These are phyloP conservation scores for Claviceps arundinis DNA, from an alignment of 2,329 filamentous ascomycete genomes.

Conservation along the genomic window DNA sequence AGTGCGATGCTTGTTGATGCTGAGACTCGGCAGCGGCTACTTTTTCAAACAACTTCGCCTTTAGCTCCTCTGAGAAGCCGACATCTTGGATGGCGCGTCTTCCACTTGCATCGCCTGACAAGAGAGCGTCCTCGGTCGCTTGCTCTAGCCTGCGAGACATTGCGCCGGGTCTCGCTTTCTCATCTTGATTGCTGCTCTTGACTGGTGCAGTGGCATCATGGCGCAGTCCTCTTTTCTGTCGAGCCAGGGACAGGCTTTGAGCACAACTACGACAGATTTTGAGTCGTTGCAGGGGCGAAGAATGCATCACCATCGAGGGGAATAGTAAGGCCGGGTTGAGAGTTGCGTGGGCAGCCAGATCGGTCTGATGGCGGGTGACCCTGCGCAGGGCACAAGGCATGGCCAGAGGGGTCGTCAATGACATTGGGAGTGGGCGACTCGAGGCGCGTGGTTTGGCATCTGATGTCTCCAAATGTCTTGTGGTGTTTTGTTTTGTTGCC, in stretches of 20 bases:
- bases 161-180: constrained; percentile 22
- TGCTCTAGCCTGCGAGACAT: constrained; percentile 46
- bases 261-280: not conserved
- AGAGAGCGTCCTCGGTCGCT: constrained; percentile 49
- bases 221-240: not conserved
- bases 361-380: not conserved
- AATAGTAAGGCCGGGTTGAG: not conserved
- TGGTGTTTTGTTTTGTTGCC: no score
- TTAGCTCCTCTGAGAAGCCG: constrained; percentile 51
- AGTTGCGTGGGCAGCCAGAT: not conserved
- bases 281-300: not conserved
- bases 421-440: not conserved
- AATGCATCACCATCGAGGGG: not conserved
- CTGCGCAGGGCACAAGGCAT: not conserved
- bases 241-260: not conserved
- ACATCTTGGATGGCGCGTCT: constrained; percentile 46
- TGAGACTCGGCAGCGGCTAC: constrained; percentile 41
- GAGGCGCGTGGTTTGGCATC: not conserved
- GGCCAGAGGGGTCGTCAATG: not conserved
- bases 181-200: not conserved
- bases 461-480: no score
- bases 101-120: constrained; percentile 46
- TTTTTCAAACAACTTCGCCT: constrained; percentile 41
- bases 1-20: constrained; percentile 19
- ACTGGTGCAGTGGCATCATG: not conserved